Evolutionary conservation across 768 basidiomycete genomes (phyloP), one percentile per base, ranked within the genome.

Genomic region (Austroboletus eburneus): DNA sequence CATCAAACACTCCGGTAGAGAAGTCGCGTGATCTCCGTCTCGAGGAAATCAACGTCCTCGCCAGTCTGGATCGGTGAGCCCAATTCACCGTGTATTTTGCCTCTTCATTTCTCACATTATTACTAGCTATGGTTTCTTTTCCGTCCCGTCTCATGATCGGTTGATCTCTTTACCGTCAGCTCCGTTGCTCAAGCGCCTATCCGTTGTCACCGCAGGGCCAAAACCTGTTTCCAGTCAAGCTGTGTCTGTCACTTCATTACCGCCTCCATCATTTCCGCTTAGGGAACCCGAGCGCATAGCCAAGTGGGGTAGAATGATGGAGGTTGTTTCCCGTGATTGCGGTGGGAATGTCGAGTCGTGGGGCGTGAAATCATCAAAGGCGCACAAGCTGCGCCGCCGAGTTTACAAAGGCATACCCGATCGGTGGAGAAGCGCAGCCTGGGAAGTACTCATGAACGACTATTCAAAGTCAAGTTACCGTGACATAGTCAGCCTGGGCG

Each of bases 401-500:
- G 80, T 85, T 43, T 97, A 90, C 74, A 99, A 99, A 63, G 96
- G 96, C 46, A 83, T 98, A 24, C 96, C 96, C 2, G 95, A 98
- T 67, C 79, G 93, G 40, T 99, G 96, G 96, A 76, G 96, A 34
- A 73, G 79, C 42, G 95, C 91, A 4, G 91, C 84, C 1, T 99
- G 96, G 96, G 89, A 86, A 55, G 72, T 88, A 8, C 66, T 97
- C 50, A 80, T 91, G 69, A 77, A 73, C 46, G 61, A 72, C 39
- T 79, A 70, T 54, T 66, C 83, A 43, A 69, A 62, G 39, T 69
- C 72, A 20, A 73, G 76, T 14, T 67, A 69, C 42, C 58, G 69
- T 33, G 77, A 79, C 42, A 62, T 82, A 37, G 59, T 62, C 42
- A 59, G 57, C 42, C 69, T 80, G 12, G 73, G 65, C 18, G 58